Percentiles rank a stretch among this genome's conserved stretches.
Conservation (phyloP, 225 moss, liverwort and hornwort genomes). For the Asterella californica region DNA sequence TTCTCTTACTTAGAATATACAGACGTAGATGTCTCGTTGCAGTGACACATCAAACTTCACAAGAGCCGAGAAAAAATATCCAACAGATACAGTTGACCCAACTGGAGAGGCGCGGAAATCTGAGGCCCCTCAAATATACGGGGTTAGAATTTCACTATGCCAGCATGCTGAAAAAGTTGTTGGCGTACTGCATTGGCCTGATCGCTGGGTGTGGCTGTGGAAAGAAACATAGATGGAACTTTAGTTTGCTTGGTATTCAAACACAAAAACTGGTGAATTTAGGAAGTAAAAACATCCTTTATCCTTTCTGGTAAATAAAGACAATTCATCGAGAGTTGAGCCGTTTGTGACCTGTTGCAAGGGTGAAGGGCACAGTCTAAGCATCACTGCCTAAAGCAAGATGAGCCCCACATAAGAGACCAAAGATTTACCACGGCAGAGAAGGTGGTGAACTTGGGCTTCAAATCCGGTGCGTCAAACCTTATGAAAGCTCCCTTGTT, state of each 20-base stretch:
- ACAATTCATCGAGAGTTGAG: background rate
- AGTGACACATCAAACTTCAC: background rate
- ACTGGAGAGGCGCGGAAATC: background rate
- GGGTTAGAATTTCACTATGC: conserved; percentile 39
- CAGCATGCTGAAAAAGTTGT: conserved; percentile 90
- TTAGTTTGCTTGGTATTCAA: background rate
- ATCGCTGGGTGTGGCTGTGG: conserved; percentile 90
- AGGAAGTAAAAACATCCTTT: background rate
- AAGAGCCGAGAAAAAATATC: conserved; percentile 6
- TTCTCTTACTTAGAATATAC: conserved; percentile 10
- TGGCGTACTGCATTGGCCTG: conserved; percentile 95
- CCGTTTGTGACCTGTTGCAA: background rate
- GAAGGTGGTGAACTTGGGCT: conserved; percentile 85
- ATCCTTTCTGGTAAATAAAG: background rate
- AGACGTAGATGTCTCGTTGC: background rate
- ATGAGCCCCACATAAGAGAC: background rate
- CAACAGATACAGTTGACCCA: background rate
- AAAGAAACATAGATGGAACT: background rate
- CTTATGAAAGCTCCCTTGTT: conserved; percentile 97
- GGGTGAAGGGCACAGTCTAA: background rate
- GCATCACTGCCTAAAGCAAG: background rate
- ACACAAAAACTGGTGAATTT: background rate
- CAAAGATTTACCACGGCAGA: conserved; percentile 69
- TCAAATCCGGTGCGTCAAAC: conserved; percentile 75
- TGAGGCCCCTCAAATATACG: background rate